Base-by-base conservation (phyloP, 257 asterid species). In the Mitragyna speciosa region DNA sequence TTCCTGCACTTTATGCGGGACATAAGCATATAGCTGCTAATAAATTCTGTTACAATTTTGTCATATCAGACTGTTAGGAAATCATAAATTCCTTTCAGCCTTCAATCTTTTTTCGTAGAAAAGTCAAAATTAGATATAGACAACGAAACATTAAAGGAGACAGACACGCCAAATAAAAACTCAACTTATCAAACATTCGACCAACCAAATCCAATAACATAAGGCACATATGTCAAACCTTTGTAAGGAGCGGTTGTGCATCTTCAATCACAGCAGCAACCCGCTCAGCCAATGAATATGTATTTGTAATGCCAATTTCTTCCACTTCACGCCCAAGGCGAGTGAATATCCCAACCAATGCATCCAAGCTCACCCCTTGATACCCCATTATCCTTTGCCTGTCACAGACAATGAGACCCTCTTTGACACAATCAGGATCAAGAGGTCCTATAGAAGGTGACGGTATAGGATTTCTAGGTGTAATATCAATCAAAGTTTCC, bases 361-460 rank as follows among this genome's bases (percentile, higher is more conserved):
- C 97, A 85, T 96, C 99, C 88, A 96, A 86, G 87, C 99, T 96
- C 85, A 96, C 98, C 58, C 99, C 98, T 85, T 92, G 98, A 41
- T 76, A 52, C 76, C 97, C 98, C 90, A 86, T 91, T 36, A 96
- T 85, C 88, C 86, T 96, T 89, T 94, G 93, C 54, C 96, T 88
- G 83, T 96, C 99, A 51, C 99, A 96, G 51, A 96, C 86, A 76
- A 96, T 96, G 63, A 94, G 81, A 71, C 99, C 98, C 86, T 96
- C 98, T 72, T 89, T 88, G 74, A 81, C 86, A 84, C 99, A 94
- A 64, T 85, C 88, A 7, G 89, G 84, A 80, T 91, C 89, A 87
- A 91, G 97, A 81, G 99, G 99, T 56, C 99, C 97, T 19, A 76
- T 92, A 2, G 92, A 88, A 80, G 97, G 98, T 7, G 72, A 72